Evolutionary conservation across 352 stramenopile species (phyloP), one percentile per base, ranked within the genome.

Genomic region (Phytopythium helicoides): DNA sequence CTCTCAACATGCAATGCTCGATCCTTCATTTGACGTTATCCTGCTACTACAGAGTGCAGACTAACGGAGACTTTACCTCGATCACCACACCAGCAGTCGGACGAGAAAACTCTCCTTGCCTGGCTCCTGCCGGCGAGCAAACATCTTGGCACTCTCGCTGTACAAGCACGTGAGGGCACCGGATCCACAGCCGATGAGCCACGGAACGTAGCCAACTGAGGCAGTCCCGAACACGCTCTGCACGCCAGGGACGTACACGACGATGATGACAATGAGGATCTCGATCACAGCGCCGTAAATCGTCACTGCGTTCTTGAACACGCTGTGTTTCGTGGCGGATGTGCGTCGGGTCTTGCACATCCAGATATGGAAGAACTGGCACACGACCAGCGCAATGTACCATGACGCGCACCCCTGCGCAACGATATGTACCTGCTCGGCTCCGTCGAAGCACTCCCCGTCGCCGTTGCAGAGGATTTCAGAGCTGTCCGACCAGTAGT

Each of bases 321-420:
- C 60, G 22, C 86, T 72, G 49, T 94, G 77, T 18, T 77, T 67
- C 37, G 70, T 56, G 47, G 95, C 73, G 1, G 74, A 90, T 22
- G 82, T 63, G 52, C 80, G 85, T 14, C 88, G 71, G 19, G 88
- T 95, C 77, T 95, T 96, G 56, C 67, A 91, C 53, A 94, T 74
- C 53, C 92, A 73, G 14, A 96, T 62, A 60, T 94, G 78, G 37
- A 82, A 87, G 56, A 87, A 92, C 61, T 96, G 88, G 34, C 85
- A 80, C 28, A 93, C 59, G 2, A 94, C 64, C 47, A 94, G 70
- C 11, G 75, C 66, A 34, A 87, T 68, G 49, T 90, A 90, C 64
- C 77, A 92, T 14, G 81, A 80, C 3, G 62, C 65, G 39, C 89
- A 85, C 3, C 77, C 80, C 26, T 91, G 61, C 2, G 65, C 56